Evolutionary conservation across 257 asterid genomes (phyloP).

Genomic region (Solanum ahanhuiri): DNA sequence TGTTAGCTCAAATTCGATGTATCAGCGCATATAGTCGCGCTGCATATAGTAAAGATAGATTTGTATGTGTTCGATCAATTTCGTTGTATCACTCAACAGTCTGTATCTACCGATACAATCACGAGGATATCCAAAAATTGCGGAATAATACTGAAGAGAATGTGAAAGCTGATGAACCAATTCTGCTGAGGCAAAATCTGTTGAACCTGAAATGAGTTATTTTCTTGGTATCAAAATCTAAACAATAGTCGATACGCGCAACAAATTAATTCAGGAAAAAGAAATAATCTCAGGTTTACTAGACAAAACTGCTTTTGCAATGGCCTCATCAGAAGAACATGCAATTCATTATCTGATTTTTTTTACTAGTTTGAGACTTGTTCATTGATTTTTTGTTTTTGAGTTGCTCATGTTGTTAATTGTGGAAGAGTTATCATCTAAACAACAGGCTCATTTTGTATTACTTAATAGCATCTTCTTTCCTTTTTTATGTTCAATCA

Average conservation of each 20-base stretch:
- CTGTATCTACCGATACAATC: too few species aligned
- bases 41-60: too few species aligned
- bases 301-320: neutral
- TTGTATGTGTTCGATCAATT: too few species aligned
- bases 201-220: slow-evolving; percentile 42
- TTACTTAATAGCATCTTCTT: neutral
- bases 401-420: neutral
- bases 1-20: too few species aligned
- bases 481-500: neutral
- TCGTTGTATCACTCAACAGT: too few species aligned
- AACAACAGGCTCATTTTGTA: neutral
- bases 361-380: neutral
- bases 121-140: too few species aligned
- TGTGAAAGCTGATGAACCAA: slow-evolving; percentile 46
- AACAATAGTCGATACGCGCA: neutral
- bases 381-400: neutral
- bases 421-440: neutral
- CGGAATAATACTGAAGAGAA: slow-evolving; percentile 7
- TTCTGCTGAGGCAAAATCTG: slow-evolving; percentile 6
- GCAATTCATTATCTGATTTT: neutral
- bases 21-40: too few species aligned
- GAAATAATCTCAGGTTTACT: neutral
- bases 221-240: neutral
- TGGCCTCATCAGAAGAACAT: neutral
- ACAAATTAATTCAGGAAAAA: neutral